phyloP scores from a whole-genome alignment of 768 basidiomycete species.

The Tephrocybe sp. region DNA sequence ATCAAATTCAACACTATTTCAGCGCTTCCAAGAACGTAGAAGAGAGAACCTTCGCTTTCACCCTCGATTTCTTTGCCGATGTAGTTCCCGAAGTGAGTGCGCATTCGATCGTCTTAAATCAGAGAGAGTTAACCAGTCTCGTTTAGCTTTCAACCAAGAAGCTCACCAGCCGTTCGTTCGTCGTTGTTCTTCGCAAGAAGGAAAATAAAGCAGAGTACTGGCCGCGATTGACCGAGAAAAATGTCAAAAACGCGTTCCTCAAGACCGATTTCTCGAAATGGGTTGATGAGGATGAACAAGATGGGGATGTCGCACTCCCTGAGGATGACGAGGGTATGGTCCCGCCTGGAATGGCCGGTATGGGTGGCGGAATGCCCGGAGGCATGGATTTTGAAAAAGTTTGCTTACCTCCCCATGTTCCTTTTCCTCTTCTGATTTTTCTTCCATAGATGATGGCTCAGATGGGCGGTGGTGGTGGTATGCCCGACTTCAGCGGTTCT shows the following conservation, averaged over 20 bases:
- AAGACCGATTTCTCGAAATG: slow-evolving; percentile 97
- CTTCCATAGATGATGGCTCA: slow-evolving; percentile 49
- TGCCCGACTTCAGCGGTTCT: slow-evolving; percentile 19
- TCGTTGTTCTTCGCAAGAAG: slow-evolving; percentile 79
- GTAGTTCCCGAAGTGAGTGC: slow-evolving; percentile 74
- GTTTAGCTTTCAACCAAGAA: slow-evolving; percentile 56
- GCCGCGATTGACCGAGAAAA: slow-evolving; percentile 91
- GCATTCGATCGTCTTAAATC: background rate
- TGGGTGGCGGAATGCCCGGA: slow-evolving; percentile 34
- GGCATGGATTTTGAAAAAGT: slow-evolving; percentile 63
- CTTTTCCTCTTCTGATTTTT: background rate
- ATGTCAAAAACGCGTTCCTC: slow-evolving; percentile 74
- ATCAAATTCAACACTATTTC: slow-evolving; percentile 8
- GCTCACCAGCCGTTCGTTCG: slow-evolving; percentile 67
- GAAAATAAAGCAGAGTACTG: slow-evolving; percentile 76
- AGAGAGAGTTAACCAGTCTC: slow-evolving; percentile 2
- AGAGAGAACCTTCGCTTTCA: slow-evolving; percentile 71
- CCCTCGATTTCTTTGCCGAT: slow-evolving; percentile 73
- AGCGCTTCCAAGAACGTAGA: slow-evolving; percentile 41
- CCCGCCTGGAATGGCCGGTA: slow-evolving; percentile 53
- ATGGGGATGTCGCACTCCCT: slow-evolving; percentile 43
- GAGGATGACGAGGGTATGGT: slow-evolving; percentile 38
- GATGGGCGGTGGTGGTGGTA: slow-evolving; percentile 33
- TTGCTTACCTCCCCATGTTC: slow-evolving; percentile 10
- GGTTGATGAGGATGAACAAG: slow-evolving; percentile 98